Conservation (phyloP, 495 filamentous ascomycete species). For the Glutinoglossum americanum region DNA sequence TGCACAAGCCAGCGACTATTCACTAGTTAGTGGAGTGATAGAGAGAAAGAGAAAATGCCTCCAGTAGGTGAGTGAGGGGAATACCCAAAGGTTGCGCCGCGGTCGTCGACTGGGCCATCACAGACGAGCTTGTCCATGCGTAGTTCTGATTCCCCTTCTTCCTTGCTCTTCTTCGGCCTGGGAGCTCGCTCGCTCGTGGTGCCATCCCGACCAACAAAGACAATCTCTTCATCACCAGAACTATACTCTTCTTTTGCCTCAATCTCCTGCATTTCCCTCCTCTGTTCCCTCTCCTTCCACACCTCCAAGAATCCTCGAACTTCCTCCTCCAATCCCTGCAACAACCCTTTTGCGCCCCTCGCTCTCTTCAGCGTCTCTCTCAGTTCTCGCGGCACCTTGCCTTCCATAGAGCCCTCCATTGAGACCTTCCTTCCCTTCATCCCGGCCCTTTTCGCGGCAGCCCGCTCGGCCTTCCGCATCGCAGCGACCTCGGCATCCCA, state of each 20-base stretch:
- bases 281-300: conserved; percentile 11
- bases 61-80: conserved; percentile 14
- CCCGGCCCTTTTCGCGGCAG: conserved; percentile 20
- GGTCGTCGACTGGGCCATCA: conserved; percentile 50
- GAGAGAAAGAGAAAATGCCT: conserved; percentile 1
- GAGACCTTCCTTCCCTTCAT: conserved; percentile 11
- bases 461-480: conserved; percentile 20
- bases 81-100: conserved; percentile 62
- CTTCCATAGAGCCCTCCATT: conserved; percentile 11
- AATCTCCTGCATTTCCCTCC: conserved; percentile 15
- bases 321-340: conserved; percentile 43
- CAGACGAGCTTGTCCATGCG: conserved; percentile 53
- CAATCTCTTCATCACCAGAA: conserved; percentile 36
- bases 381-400: conserved; percentile 26
- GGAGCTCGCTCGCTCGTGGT: conserved; percentile 31
- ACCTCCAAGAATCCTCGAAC: conserved; percentile 38
- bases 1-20: conserved; percentile 80
- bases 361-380: conserved; percentile 44
- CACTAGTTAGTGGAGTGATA: conserved; percentile 10
- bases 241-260: conserved; percentile 22
- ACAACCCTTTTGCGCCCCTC: conserved; percentile 41
- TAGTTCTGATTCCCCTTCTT: neutral
- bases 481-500: conserved; percentile 54
- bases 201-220: conserved; percentile 68
- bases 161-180: conserved; percentile 10